A percentile compares a stretch with the other conserved stretches of the same genome.
These are phyloP conservation scores for Ganoderma sinense DNA, from an alignment of 1,284 basidiomycete species.

Conservation along the genomic window DNA sequence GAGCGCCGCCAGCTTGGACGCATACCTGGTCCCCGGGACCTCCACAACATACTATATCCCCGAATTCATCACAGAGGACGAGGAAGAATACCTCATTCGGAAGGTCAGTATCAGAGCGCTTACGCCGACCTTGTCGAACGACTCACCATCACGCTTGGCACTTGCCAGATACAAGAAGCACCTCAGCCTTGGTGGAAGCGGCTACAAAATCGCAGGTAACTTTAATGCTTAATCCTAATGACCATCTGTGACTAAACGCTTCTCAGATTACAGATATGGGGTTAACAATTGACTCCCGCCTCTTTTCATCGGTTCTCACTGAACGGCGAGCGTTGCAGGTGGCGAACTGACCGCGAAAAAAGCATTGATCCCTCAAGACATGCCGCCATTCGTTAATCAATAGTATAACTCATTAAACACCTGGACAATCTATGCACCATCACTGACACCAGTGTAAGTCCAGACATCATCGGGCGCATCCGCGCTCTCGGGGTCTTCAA, in stretches of 20 bases:
- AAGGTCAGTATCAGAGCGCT: conserved; percentile 56
- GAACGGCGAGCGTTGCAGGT: conserved; percentile 47
- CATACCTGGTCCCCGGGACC: conserved; percentile 48
- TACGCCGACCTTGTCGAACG: background rate
- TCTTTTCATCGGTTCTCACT: background rate
- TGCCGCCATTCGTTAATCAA: conserved; percentile 69
- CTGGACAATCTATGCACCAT: conserved; percentile 34
- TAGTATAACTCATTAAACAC: conserved; percentile 42
- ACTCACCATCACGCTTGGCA: background rate
- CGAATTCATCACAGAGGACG: conserved; percentile 80
- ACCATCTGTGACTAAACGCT: background rate
- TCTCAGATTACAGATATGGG: conserved; percentile 79
- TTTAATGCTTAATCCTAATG: too few relatives aligned
- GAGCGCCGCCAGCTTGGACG: conserved; percentile 26
- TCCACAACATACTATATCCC: conserved; percentile 72
- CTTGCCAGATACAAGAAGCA: conserved; percentile 74
- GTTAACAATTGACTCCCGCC: conserved; percentile 47
- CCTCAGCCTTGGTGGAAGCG: conserved; percentile 88
- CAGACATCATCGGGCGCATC: conserved; percentile 79
- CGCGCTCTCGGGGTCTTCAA: conserved; percentile 66
- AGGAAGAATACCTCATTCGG: conserved; percentile 80
- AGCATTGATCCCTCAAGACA: conserved; percentile 63
- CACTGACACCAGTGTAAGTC: conserved; percentile 53
- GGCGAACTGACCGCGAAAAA: conserved; percentile 73
- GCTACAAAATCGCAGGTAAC: conserved; percentile 76